Evolutionary conservation across 345 rosid genomes (phyloP), one percentile per base, ranked within the genome.

Genomic region (Salix udensis): DNA sequence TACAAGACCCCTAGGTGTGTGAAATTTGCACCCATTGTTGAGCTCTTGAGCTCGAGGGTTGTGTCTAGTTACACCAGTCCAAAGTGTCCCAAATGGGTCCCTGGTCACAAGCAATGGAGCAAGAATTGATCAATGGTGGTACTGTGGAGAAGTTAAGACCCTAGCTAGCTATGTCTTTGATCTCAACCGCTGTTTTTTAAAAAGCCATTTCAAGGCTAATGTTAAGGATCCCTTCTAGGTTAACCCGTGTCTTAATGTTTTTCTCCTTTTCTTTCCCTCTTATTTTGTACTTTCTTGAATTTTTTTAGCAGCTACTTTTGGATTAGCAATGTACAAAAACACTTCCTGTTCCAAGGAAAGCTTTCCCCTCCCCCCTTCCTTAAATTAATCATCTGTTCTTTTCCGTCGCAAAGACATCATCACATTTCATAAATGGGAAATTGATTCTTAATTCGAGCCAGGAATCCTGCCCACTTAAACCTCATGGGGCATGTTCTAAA

Each of bases 1-100:
- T 95, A 95, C 86, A 95, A 95, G 88, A 90, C 98, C 15, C 97
- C 98, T 5, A 88, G 98, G 84, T 95, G 98, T 71, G 97, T 95
- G 78, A 95, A 95, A 82, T 93, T 88, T 79, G 94, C 87, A 44
- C 98, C 98, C 39, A 91, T 95, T 74, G 80, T 95, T 67, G 97
- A 95, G 92, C 91, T 95, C 40, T 71, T 95, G 81, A 93, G 86
- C 90, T 87, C 97, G 7, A 90, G 92, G 90, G 92, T 83, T 67
- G 81, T 82, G 67, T 82, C 87, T 36, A 76, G 70, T 78, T 93
- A 89, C 82, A 88, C 87, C 78, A 93, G 95, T 80, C 97, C 97
- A 10, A 95, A 95, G 87, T 90, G 96, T 77, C 98, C 98, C 23
- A 95, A 90, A 81, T 95, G 97, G 98, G 81, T 78, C 76, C 91